Conservation (phyloP, 106 monocot genomes). For the Vanilla planifolia region DNA sequence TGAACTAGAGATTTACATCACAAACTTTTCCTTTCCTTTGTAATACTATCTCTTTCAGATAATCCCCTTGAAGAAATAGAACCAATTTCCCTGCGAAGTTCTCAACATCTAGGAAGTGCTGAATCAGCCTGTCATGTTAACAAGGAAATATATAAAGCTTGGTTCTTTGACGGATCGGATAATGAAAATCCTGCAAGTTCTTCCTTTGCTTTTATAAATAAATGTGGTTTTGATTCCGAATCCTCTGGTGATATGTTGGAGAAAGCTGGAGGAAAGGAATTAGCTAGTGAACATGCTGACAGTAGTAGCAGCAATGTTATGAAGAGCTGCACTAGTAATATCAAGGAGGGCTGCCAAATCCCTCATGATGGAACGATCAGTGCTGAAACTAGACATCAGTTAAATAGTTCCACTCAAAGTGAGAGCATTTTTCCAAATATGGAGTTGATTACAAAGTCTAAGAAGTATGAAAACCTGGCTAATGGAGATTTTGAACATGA, state of each 20-base stretch:
- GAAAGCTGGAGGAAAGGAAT: conserved; percentile 4
- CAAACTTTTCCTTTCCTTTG: background rate
- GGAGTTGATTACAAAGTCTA: conserved; percentile 18
- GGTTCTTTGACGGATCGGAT: background rate
- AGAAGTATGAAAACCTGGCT: conserved; percentile 3
- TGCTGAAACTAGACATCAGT: conserved; percentile 10
- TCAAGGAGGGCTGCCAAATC: background rate
- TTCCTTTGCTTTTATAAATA: background rate
- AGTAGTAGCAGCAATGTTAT: background rate
- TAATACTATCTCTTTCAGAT: conserved; percentile 16
- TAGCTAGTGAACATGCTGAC: background rate
- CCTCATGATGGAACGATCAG: background rate
- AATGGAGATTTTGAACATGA: conserved; percentile 4
- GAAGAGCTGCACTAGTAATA: background rate
- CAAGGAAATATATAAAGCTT: conserved; percentile 18
- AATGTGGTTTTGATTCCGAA: conserved; percentile 2
- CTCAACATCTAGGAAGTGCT: background rate
- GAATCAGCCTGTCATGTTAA: conserved; percentile 19
- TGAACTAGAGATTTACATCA: background rate
- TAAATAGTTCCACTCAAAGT: conserved; percentile 1
- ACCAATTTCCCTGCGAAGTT: background rate
- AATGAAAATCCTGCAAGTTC: background rate
- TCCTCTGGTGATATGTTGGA: conserved; percentile 9
- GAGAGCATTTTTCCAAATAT: conserved; percentile 9
- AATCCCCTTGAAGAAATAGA: conserved; percentile 8